Base-by-base conservation (phyloP, 2,329 filamentous ascomycete genomes). In the Fusarium sp. region DNA sequence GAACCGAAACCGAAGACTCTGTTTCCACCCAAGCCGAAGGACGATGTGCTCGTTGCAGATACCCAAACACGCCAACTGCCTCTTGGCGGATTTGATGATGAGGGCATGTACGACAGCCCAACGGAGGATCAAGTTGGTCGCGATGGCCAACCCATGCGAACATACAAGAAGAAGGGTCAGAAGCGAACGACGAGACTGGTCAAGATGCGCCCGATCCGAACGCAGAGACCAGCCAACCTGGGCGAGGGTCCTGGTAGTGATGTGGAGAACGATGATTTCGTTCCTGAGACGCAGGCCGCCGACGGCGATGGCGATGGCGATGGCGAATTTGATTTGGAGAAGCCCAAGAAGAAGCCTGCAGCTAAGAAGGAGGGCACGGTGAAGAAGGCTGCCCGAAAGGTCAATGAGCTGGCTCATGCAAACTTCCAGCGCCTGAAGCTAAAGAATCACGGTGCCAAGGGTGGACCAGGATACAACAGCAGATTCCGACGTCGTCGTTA, bases 151-250 rank as follows among this genome's bases (percentile, higher is more conserved):
- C 91, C 91, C 3, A 80, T 91, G 40, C 89, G 87, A 63, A 82
- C 90, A 2, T 96, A 89, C 86, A 96, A 95, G 87, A 97, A 97
- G 88, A 94, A 94, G 85, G 94, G 93, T 0, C 89, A 94, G 80
- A 97, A 97, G 85, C 87, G 94, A 70, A 94, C 93, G 65, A 96
- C 94, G 4, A 87, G 91, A 71, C 86, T 87, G 57, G 87, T 89
- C 65, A 95, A 91, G 69, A 94, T 93, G 85, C 86, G 84, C 71
- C 90, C 90, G 2, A 87, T 83, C 1, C 80, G 85, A 65, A 79
- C 81, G 8, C 88, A 87, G 77, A 87, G 90, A 40, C 86, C 88
- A 25, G 72, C 81, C 17, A 79, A 81, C 4, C 80, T 81, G 45
- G 76, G 68, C 4, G 78, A 64, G 0, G 73, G 76, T 2, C 76